Evolutionary conservation across 805 yeast species (phyloP), one percentile per base, ranked within the genome.

Genomic region (Myxozyma monticola): DNA sequence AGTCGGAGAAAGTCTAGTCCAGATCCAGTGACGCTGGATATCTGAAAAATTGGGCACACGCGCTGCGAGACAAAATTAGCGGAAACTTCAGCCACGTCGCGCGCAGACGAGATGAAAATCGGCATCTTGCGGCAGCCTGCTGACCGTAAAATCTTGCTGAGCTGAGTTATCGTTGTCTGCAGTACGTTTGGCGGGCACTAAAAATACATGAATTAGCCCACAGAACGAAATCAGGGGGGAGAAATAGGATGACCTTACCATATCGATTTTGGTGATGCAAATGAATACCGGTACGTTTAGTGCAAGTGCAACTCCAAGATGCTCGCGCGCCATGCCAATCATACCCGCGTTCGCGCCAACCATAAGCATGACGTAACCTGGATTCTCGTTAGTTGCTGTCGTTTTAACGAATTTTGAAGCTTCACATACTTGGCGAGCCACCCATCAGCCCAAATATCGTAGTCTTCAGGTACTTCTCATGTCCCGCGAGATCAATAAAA

Each of bases 281-380:
- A 56, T 46, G 34, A 56, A 56, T 1, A 56, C 51, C 2, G 60
- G 60, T 5, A 56, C 56, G 33, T 40, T 56, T 15, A 56, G 45
- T 6, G 60, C 58, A 20, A 56, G 26, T 1, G 60, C 53, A 10
- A 56, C 54, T 4, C 60, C 60, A 10, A 56, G 45, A 48, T 56
- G 60, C 45, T 56, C 60, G 18, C 51, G 37, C 6, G 59, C 59
- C 60, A 56, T 56, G 2, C 60, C 60, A 10, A 56, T 47, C 55
- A 56, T 50, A 29, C 60, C 60, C 5, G 60, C 60, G 20, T 56
- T 56, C 17, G 60, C 60, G 12, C 60, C 60, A n/a, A 56, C 60
- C 51, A 54, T 56, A 18, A 56, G 44, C 60, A 56, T 56, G 3
- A 55, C 60, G 41, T 45, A 55, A 20, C 54, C 58, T 51, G 20